These are phyloP conservation scores for Xylaria grammica DNA, from an alignment of 495 filamentous ascomycete genomes.

Conservation along the genomic window DNA sequence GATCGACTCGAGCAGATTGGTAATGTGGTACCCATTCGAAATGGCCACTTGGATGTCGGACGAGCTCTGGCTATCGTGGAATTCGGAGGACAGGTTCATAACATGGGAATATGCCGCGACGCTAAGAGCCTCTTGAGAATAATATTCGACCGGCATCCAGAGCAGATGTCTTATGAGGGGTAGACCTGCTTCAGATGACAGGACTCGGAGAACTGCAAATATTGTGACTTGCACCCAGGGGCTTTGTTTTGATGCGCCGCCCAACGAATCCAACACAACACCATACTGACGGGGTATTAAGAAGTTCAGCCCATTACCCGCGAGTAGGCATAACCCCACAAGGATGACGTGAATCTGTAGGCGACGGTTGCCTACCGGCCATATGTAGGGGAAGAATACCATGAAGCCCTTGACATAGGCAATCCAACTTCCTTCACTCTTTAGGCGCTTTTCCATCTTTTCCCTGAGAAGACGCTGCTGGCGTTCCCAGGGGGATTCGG, in stretches of 20 bases:
- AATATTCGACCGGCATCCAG: constrained; percentile 71
- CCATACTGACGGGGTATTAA: constrained; percentile 71
- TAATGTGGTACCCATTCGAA: constrained; percentile 66
- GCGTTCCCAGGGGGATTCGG: constrained; percentile 55
- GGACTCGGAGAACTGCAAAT: constrained; percentile 59
- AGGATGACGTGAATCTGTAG: constrained; percentile 63
- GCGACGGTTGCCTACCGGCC: constrained; percentile 60
- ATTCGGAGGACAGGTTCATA: constrained; percentile 79
- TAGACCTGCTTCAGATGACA: constrained; percentile 63
- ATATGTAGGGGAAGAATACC: constrained; percentile 69
- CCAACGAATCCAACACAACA: constrained; percentile 62
- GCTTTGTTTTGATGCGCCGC: constrained; percentile 42
- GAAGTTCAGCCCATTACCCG: constrained; percentile 65
- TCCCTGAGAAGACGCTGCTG: constrained; percentile 56
- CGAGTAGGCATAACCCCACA: constrained; percentile 65
- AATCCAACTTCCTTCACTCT: constrained; percentile 68
- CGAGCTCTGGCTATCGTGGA: constrained; percentile 75
- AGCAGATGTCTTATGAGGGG: constrained; percentile 60
- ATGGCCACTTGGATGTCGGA: constrained; percentile 74
- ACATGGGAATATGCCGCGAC: constrained; percentile 74
- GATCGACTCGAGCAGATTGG: constrained; percentile 67
- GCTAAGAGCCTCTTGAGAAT: constrained; percentile 64
- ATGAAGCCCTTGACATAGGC: constrained; percentile 66
- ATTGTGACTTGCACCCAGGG: constrained; percentile 61
- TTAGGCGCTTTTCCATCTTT: constrained; percentile 60